These are phyloP conservation scores for Nepenthes alata DNA, from an alignment of 179 eudicot genomes.

Conservation along the genomic window DNA sequence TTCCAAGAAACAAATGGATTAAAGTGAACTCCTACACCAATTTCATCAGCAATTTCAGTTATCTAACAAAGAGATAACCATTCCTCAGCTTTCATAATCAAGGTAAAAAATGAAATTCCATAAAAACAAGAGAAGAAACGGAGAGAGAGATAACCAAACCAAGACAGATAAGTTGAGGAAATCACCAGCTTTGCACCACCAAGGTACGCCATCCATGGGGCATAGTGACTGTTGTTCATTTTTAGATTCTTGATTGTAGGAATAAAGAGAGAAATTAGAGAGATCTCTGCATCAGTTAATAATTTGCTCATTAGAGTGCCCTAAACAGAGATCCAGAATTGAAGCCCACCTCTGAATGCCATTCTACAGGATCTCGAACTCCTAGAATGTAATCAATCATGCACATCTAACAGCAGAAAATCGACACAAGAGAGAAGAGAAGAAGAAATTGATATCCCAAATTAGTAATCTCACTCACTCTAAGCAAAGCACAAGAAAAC, in stretches of 20 bases:
- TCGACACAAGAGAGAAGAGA: slow-evolving; percentile 1
- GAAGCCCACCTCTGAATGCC: slow-evolving; percentile 73
- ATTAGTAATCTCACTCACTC: neutral
- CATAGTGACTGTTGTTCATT: slow-evolving; percentile 62
- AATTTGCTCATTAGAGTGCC: too few species aligned
- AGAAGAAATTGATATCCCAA: neutral
- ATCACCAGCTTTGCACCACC: slow-evolving; percentile 81
- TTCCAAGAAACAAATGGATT: slow-evolving; percentile 76
- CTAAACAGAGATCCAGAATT: neutral
- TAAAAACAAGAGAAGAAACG: slow-evolving; percentile 1
- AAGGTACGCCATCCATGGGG: slow-evolving; percentile 64
- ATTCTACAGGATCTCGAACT: slow-evolving; percentile 66
- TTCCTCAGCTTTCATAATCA: neutral
- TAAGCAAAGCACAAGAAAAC: neutral
- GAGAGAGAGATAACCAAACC: slow-evolving; percentile 9
- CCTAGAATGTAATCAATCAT: slow-evolving; percentile 92
- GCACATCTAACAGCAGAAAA: slow-evolving; percentile 40
- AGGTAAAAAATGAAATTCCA: neutral
- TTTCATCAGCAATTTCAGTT: slow-evolving; percentile 49
- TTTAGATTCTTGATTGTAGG: slow-evolving; percentile 49
- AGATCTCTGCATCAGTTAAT: neutral
- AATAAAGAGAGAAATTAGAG: slow-evolving; percentile 1
- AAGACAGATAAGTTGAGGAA: too few species aligned
- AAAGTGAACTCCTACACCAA: slow-evolving; percentile 93
- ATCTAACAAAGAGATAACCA: slow-evolving; percentile 29